Evolutionary conservation across 768 basidiomycete genomes (phyloP), one percentile per base, ranked within the genome.

Genomic region (Calocera cornea): DNA sequence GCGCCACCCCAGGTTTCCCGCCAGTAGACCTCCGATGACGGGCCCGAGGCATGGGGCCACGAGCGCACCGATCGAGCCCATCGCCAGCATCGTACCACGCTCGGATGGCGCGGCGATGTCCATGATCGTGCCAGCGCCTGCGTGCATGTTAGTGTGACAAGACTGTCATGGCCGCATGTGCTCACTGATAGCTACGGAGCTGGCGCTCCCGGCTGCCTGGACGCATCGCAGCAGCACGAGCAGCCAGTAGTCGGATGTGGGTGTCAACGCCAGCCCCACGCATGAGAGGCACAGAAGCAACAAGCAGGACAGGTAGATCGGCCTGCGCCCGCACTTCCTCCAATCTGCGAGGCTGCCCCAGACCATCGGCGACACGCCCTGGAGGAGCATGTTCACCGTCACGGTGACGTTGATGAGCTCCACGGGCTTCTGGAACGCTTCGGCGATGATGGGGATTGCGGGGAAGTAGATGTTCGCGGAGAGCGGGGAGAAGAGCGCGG

Each of bases 381-480:
- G 87, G 49, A 87, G 77, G 24, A 87, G 76, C 78, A 92, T 85
- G 73, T 90, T 89, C 72, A 88, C 82, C 0, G 88, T 90, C 10
- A 92, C 87, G 7, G 90, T 89, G 47, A 93, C 74, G 73, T 91
- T 92, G 44, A 92, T 90, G 8, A 86, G 78, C 71, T 90, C 88
- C 7, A 81, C 81, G 0, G 86, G 83, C 67, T 84, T 83, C 71
- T 85, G 73, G 72, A 94, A 90, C 1, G 78, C 86, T 19, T 69
- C 27, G 11, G 54, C 54, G 24, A 60, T 54, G 5, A 72, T 66
- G 0, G 76, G 76, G 1, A 76, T 72, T 22, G 73, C 74, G 0
- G 76, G 76, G 8, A 74, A 73, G 66, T 72, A 75, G 64, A 76
- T 74, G 41, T 73, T 74, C 5, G 72, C 65, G 0, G 27, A 11